Evolutionary conservation across 192 early-diverging fungal genomes (phyloP), one percentile per base, ranked within the genome.

Genomic region (Phlyctochytrium planicorne): DNA sequence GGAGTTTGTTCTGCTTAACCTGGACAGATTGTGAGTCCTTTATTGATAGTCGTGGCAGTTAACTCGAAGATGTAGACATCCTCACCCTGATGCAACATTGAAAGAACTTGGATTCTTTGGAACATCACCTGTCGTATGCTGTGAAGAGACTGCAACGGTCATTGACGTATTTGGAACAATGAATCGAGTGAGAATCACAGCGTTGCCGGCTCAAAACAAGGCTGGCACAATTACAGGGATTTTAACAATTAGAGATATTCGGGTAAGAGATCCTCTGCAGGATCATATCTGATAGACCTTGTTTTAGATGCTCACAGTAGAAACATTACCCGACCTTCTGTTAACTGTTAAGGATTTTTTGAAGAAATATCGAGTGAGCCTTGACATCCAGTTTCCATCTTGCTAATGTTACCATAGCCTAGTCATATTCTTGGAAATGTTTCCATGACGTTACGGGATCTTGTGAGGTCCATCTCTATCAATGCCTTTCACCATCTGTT

Each of bases 401-500:
- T 57, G 27, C 55, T 57, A 14, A 57, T 57, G 55, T 20, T 10
- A 20, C 55, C 10, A 6, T 25, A 29, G 16, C 27, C 52, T 30
- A 69, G 32, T 1, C 55, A 64, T 34, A 63, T 74, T 30, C 30
- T 62, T 1, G 74, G 63, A 14, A 30, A 34, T 4, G 29, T 33
- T 27, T 33, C 50, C 35, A 71, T 67, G 64, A 63, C 65, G 4
- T 60, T 76, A 33, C 63, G 74, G 27, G 52, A 71, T 25, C 61
- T 70, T 24, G 25, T 76, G 12, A 33, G 74, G 16, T 23, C 56
- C 34, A 63, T 76, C 59, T 61, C 66, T 29, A 64, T 71, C 24
- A 71, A 71, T 32, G 31, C 29, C 20, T 47, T 52, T 34, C 69
- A 76, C 35, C 74, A 76, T 34, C 2, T 71, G 31, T 76, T 76